Conservation (phyloP, 1,284 basidiomycete genomes). For the Ustilago nuda region DNA sequence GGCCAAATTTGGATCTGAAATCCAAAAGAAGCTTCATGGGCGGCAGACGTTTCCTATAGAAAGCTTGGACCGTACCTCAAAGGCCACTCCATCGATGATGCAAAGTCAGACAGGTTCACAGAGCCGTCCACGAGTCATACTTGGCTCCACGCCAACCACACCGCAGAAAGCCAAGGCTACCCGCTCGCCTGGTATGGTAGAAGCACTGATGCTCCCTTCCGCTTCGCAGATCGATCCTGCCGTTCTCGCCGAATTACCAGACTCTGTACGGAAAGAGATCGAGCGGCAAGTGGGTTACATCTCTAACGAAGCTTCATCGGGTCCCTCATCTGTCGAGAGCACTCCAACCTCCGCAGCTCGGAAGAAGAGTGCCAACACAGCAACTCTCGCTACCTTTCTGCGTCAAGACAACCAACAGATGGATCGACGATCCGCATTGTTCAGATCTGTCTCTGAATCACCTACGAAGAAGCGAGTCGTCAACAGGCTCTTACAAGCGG, state of each 20-base stretch:
- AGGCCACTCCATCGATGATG: background rate
- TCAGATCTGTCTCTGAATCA: slow-evolving; percentile 41
- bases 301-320: slow-evolving; percentile 17
- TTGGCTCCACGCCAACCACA: slow-evolving; percentile 39
- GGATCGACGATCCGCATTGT: slow-evolving; percentile 16
- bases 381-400: slow-evolving; percentile 21
- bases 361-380: slow-evolving; percentile 19
- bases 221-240: slow-evolving; percentile 64
- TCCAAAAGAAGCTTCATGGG: background rate
- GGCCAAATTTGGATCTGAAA: slow-evolving; percentile 22
- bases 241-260: slow-evolving; percentile 62
- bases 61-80: background rate
- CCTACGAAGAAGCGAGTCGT: slow-evolving; percentile 42
- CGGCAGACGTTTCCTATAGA: background rate
- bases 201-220: slow-evolving; percentile 52
- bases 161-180: slow-evolving; percentile 43
- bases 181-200: slow-evolving; percentile 27
- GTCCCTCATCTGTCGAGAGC: slow-evolving; percentile 26
- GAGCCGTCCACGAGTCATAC: slow-evolving; percentile 22
- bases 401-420: slow-evolving; percentile 1
- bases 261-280: slow-evolving; percentile 58
- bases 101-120: slow-evolving; percentile 15
- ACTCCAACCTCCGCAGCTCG: slow-evolving; percentile 31
- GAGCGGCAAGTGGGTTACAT: slow-evolving; percentile 44
- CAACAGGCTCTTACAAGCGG: slow-evolving; percentile 17